phyloP scores from a whole-genome alignment of 2,329 filamentous ascomycete species.

The Fusarium dimerum region DNA sequence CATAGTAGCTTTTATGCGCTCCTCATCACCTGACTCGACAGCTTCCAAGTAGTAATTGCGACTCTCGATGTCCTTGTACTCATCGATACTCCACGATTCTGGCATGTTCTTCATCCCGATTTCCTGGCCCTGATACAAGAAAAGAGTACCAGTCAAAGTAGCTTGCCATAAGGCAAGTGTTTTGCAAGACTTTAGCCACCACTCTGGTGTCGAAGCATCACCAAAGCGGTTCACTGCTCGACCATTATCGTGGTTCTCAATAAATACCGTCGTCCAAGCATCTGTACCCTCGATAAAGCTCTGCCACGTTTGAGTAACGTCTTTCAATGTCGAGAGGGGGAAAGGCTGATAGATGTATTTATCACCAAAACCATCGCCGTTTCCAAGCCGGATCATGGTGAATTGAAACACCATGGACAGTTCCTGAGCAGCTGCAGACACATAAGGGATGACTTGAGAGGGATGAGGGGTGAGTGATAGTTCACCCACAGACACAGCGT shows the following conservation, averaged over 20 bases:
- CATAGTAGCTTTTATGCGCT: constrained; percentile 47
- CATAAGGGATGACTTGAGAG: constrained; percentile 54
- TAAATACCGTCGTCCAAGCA: constrained; percentile 61
- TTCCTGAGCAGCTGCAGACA: constrained; percentile 52
- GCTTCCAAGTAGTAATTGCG: constrained; percentile 53
- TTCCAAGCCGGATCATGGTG: constrained; percentile 56
- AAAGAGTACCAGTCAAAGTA: constrained; percentile 54
- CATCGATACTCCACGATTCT: constrained; percentile 48
- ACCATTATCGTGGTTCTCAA: constrained; percentile 66
- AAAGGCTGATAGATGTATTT: constrained; percentile 54
- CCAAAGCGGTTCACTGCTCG: constrained; percentile 58
- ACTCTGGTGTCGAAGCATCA: constrained; percentile 43
- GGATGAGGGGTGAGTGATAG: constrained; percentile 57
- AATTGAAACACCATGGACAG: constrained; percentile 65
- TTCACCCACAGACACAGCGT: constrained; percentile 64
- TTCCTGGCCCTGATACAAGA: constrained; percentile 62
- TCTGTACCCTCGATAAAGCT: constrained; percentile 50
- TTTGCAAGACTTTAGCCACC: constrained; percentile 49
- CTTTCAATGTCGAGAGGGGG: constrained; percentile 45
- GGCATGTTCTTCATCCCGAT: constrained; percentile 63
- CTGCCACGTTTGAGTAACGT: constrained; percentile 49
- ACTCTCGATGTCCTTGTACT: constrained; percentile 57
- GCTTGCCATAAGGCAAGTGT: constrained; percentile 53
- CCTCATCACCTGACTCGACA: constrained; percentile 34
- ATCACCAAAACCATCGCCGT: constrained; percentile 45